A percentile compares a stretch with the other conserved stretches of the same genome.
These are phyloP conservation scores for Hanseniaspora thailandica DNA, from an alignment of 805 yeast genomes.

Conservation along the genomic window DNA sequence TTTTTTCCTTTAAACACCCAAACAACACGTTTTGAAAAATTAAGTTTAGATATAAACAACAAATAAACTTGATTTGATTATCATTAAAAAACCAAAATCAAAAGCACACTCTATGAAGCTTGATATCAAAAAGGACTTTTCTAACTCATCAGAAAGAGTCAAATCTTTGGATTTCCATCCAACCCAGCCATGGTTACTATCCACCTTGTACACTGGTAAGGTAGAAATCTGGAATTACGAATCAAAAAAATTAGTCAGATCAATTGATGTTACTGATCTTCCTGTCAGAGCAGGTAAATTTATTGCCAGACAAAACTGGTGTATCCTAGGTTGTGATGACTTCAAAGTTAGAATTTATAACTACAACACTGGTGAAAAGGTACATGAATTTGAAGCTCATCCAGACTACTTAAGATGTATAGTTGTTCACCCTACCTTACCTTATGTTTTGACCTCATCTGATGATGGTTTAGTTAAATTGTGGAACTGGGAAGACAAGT, in stretches of 20 bases:
- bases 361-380: constrained; percentile 88
- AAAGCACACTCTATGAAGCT: constrained; percentile 32
- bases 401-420: constrained; percentile 91
- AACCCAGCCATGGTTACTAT: constrained; percentile 89
- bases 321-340: constrained; percentile 91
- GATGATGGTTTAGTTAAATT: constrained; percentile 86
- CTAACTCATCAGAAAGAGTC: constrained; percentile 89
- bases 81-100: background rate
- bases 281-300: constrained; percentile 95
- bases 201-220: constrained; percentile 72
- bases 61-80: background rate
- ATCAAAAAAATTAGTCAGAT: constrained; percentile 64
- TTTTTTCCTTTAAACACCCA: background rate
- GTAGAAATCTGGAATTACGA: constrained; percentile 92
- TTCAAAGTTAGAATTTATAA: constrained; percentile 87
- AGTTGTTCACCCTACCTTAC: constrained; percentile 89
- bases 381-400: constrained; percentile 93
- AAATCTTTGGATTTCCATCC: constrained; percentile 98
- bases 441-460: constrained; percentile 75
- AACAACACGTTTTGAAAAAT: background rate
- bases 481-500: constrained; percentile 95
- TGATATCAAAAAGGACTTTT: constrained; percentile 54
- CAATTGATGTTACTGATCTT: constrained; percentile 87
- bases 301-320: constrained; percentile 93
- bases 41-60: background rate